Evolutionary conservation across 106 monocot genomes (phyloP), one percentile per base, ranked within the genome.

Genomic region (Dioscorea zingiberensis): DNA sequence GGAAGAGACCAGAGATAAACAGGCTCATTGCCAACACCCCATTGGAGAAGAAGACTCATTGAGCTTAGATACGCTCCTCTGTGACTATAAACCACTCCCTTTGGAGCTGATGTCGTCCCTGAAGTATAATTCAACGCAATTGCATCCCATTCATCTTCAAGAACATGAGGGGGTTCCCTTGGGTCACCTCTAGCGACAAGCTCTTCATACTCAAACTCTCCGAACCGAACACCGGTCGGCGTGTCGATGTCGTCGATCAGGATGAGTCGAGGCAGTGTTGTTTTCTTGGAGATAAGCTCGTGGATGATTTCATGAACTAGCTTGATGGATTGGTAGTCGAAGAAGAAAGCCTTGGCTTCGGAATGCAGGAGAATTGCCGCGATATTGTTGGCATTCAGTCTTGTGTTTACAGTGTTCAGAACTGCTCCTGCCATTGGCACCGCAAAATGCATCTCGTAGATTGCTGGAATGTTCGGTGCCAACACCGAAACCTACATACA

Each of bases 91-190:
- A 94, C 93, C 2, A 89, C 93, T 0, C 93, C 93, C 60, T 94
- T 94, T 12, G 93, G 93, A 4, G 83, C 76, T 8, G 93, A 81
- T 5, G 93, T 89, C 1, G 93, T 93, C 18, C 93, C 93, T 25
- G 93, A 93, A 8, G 93, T 93, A 80, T 93, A 86, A 65, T 93
- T 93, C 13, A 93, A 78, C 19, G 86, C 75, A 74, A 93, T 89
- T 27, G 93, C 85, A 1, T 66, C 69, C 93, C 88, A 89, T 74
- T 93, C 93, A 63, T 86, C 80, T 9, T 54, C 58, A 4, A 81
- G 54, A 9, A 22, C 54, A 47, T 60, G 68, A 2, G 73, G 47
- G 32, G 48, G 67, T 54, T 55, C 28, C 0, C 21, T 27, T 4
- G 84, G 77, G 21, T 88, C 72, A 9, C 79, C 87, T 0, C 54